phyloP scores from a whole-genome alignment of 2,329 filamentous ascomycete genomes.

The Esteya vermicola region DNA sequence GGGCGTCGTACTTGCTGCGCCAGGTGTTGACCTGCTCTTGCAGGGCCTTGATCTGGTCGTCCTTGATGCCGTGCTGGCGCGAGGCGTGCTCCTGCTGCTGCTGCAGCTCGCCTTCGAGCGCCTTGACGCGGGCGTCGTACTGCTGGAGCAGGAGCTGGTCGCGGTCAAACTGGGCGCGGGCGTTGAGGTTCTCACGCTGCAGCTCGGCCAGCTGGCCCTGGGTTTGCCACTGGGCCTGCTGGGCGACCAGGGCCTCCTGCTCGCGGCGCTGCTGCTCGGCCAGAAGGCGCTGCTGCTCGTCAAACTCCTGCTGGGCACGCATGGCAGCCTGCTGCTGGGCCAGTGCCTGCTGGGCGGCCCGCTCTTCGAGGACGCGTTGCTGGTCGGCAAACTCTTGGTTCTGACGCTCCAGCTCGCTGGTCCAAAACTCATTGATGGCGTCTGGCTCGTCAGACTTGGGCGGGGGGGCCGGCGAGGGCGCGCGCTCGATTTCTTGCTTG shows the following conservation, averaged over 20 bases:
- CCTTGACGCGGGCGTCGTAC: constrained; percentile 89
- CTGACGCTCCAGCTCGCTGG: constrained; percentile 76
- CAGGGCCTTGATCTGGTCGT: constrained; percentile 82
- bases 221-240: constrained; percentile 87
- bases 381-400: constrained; percentile 93
- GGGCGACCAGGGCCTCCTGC: constrained; percentile 75
- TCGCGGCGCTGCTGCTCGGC: constrained; percentile 82
- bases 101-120: constrained; percentile 71
- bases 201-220: constrained; percentile 92
- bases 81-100: constrained; percentile 73
- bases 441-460: constrained; percentile 69
- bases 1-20: constrained; percentile 89
- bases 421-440: constrained; percentile 97
- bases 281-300: constrained; percentile 79
- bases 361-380: constrained; percentile 74
- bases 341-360: constrained; percentile 67
- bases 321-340: constrained; percentile 71
- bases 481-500: constrained; percentile 57
- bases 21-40: constrained; percentile 98
- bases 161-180: constrained; percentile 88
- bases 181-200: constrained; percentile 88
- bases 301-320: constrained; percentile 87
- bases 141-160: constrained; percentile 95
- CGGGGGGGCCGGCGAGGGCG: constrained; percentile 54
- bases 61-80: constrained; percentile 76